These are phyloP conservation scores for Talaromyces adpressus DNA, from an alignment of 495 filamentous ascomycete species.

Conservation along the genomic window DNA sequence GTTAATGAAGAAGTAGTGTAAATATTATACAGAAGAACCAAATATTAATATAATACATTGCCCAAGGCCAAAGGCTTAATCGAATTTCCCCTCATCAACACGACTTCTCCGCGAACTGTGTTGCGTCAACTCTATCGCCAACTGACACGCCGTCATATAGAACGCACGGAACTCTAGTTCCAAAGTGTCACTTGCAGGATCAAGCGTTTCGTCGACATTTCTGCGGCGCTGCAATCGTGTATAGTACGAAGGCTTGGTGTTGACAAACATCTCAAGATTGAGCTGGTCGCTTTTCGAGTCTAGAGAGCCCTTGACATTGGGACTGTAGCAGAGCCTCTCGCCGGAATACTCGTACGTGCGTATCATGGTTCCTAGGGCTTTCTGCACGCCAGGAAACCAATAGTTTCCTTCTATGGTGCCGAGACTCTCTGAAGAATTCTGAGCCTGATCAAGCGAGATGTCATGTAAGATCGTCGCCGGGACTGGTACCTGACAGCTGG, in stretches of 20 bases:
- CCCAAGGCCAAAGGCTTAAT: background rate
- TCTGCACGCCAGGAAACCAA: conserved; percentile 25
- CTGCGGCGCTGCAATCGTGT: background rate
- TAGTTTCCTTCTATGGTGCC: conserved; percentile 23
- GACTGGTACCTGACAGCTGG: conserved; percentile 25
- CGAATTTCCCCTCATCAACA: background rate
- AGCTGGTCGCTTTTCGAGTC: conserved; percentile 22
- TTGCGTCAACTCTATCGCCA: conserved; percentile 28
- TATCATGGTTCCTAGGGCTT: conserved; percentile 19
- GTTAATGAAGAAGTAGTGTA: background rate
- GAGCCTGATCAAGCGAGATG: background rate
- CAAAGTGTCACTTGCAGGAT: conserved; percentile 3
- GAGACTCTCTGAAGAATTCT: background rate
- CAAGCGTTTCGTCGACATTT: background rate
- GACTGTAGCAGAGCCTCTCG: conserved; percentile 22
- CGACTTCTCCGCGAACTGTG: background rate
- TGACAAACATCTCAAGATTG: conserved; percentile 23
- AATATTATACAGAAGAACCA: conserved; percentile 3
- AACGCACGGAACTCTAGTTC: conserved; percentile 29
- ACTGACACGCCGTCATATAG: conserved; percentile 27
- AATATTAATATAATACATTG: conserved; percentile 5
- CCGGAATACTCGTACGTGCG: conserved; percentile 24
- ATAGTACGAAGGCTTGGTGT: background rate
- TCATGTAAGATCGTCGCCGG: conserved; percentile 15
- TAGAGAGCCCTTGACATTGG: conserved; percentile 29